These are phyloP conservation scores for Arxiozyma heterogenica DNA, from an alignment of 1,139 yeast species.

Conservation along the genomic window DNA sequence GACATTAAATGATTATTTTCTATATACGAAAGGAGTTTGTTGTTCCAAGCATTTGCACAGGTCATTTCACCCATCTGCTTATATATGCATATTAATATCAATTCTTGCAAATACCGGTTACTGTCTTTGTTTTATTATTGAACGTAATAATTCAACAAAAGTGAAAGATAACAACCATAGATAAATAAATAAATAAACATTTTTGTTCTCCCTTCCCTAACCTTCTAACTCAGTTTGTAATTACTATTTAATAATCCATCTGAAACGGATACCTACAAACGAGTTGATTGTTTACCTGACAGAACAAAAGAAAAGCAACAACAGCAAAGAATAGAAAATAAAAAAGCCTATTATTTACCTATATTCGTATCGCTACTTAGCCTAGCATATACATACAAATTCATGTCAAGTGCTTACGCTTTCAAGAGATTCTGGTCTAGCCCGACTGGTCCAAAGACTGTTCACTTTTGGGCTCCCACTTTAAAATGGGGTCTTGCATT, in stretches of 20 bases:
- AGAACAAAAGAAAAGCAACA: background rate
- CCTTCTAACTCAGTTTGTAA: background rate
- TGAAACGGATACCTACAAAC: background rate
- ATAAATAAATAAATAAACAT: too few species aligned
- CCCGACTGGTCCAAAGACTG: constrained; percentile 91
- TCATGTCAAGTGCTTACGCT: constrained; percentile 27
- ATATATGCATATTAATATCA: too few species aligned
- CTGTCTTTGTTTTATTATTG: too few species aligned
- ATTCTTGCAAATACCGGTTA: too few species aligned
- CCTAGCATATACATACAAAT: background rate
- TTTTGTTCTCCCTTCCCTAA: too few species aligned
- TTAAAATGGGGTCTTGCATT: constrained; percentile 74
- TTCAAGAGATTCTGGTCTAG: constrained; percentile 68
- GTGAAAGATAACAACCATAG: background rate
- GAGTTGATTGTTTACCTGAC: background rate
- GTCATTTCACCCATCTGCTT: too few species aligned
- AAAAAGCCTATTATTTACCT: too few species aligned
- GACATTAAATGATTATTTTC: too few species aligned
- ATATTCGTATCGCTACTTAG: background rate
- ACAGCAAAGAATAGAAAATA: background rate
- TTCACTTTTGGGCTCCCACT: constrained; percentile 72
- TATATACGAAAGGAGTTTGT: background rate
- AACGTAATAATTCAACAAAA: background rate
- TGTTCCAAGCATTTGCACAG: background rate
- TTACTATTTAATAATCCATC: background rate